These are phyloP conservation scores for Talaromyces atroroseus DNA, from an alignment of 2,329 filamentous ascomycete species.

Conservation along the genomic window DNA sequence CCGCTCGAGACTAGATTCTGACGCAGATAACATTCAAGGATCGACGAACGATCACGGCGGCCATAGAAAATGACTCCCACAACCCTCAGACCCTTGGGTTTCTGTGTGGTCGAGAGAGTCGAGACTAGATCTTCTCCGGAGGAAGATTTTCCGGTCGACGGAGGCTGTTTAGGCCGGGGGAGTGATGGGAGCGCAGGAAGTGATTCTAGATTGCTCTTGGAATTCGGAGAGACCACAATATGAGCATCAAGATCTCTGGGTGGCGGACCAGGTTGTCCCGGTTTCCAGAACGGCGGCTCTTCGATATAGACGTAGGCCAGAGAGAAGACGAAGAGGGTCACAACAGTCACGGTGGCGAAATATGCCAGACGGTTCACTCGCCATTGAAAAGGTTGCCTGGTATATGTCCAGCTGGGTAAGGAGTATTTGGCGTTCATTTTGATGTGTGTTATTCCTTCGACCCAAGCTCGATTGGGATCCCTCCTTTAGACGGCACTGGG, in stretches of 20 bases:
- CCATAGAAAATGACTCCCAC: constrained; percentile 12
- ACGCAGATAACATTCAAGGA: constrained; percentile 13
- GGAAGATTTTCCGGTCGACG: neutral
- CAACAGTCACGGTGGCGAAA: constrained; percentile 8
- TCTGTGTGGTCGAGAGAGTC: constrained; percentile 3
- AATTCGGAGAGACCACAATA: constrained; percentile 2
- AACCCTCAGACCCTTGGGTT: constrained; percentile 10
- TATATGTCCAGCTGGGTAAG: constrained; percentile 8
- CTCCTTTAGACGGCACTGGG: neutral
- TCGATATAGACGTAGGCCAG: constrained; percentile 13
- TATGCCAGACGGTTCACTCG: constrained; percentile 9
- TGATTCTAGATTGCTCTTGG: neutral
- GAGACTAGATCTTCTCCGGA: constrained; percentile 1
- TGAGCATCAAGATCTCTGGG: neutral
- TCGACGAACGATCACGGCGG: constrained; percentile 11
- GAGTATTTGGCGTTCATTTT: constrained; percentile 11
- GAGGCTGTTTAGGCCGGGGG: constrained; percentile 1
- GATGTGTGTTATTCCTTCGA: neutral
- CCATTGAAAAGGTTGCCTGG: constrained; percentile 9
- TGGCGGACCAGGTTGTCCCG: neutral
- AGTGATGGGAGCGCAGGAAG: neutral
- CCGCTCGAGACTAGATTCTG: constrained; percentile 13
- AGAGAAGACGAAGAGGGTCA: constrained; percentile 10
- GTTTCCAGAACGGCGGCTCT: constrained; percentile 10
- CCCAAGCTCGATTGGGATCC: neutral